Percentiles rank a stretch among this genome's conserved stretches.
phyloP scores from a whole-genome alignment of 441 rosid species.

The Lepidium campestre region DNA sequence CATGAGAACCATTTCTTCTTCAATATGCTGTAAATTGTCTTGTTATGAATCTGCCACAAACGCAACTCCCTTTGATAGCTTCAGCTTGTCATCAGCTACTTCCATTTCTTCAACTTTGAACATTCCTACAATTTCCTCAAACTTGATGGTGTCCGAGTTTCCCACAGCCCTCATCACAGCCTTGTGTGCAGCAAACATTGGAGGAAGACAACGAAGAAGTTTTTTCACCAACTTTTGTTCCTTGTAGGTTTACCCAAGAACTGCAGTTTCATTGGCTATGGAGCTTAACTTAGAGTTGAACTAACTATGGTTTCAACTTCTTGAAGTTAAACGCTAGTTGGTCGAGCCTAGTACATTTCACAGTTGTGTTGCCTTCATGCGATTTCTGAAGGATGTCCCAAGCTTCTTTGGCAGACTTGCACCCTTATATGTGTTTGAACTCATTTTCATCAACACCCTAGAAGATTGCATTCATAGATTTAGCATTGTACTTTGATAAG shows the following conservation, averaged over 20 bases:
- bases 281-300: background rate
- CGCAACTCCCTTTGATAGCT: too few relatives aligned
- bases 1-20: background rate
- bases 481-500: background rate
- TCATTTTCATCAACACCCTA: background rate
- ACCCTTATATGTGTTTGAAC: background rate
- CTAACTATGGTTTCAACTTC: background rate
- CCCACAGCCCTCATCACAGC: background rate
- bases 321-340: background rate
- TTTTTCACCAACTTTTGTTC: background rate
- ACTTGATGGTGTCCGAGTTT: background rate
- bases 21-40: accelerated
- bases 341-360: background rate
- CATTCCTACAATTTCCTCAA: background rate
- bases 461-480: background rate
- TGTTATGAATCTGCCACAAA: too few relatives aligned
- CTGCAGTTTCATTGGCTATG: background rate
- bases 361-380: background rate
- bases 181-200: background rate
- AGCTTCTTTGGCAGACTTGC: background rate
- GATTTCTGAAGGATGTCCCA: background rate
- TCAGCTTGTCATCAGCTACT: background rate
- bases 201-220: background rate
- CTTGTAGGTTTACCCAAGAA: background rate
- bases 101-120: background rate